phyloP scores from a whole-genome alignment of 2,329 filamentous ascomycete genomes.

The Sarocladium strictum region DNA sequence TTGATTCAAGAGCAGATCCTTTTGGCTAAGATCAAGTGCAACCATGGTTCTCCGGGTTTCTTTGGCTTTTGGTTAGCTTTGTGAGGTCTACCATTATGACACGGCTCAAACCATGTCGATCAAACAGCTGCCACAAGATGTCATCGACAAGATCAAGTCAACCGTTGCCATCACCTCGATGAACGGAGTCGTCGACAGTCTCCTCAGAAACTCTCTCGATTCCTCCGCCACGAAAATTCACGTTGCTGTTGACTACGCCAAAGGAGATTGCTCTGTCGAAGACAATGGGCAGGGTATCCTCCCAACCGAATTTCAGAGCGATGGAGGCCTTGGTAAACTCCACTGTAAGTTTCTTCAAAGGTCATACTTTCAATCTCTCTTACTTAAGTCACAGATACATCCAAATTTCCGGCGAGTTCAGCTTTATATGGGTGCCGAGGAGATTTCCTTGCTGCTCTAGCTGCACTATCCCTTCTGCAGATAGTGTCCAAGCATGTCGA shows the following conservation, averaged over 20 bases:
- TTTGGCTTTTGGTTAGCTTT: neutral
- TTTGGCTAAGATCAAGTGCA: no score
- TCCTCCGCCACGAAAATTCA: slow-evolving; percentile 63
- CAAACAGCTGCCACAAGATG: slow-evolving; percentile 61
- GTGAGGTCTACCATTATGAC: neutral
- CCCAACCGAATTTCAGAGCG: slow-evolving; percentile 62
- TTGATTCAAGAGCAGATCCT: no score
- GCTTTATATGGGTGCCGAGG: slow-evolving; percentile 62
- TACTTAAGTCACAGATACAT: slow-evolving; percentile 59
- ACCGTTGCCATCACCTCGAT: slow-evolving; percentile 74
- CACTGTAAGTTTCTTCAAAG: slow-evolving; percentile 53
- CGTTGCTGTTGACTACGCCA: slow-evolving; percentile 66
- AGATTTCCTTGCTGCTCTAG: slow-evolving; percentile 70
- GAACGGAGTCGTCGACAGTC: slow-evolving; percentile 61
- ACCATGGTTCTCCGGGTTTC: no score
- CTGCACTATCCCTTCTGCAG: slow-evolving; percentile 67
- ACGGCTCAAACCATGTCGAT: slow-evolving; percentile 50
- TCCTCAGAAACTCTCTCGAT: slow-evolving; percentile 82
- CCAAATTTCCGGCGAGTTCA: slow-evolving; percentile 51
- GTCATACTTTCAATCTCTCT: neutral
- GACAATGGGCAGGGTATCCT: slow-evolving; percentile 79
- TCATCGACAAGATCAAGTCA: slow-evolving; percentile 75
- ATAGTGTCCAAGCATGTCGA: slow-evolving; percentile 65
- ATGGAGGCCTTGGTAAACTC: slow-evolving; percentile 65
- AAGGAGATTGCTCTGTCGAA: slow-evolving; percentile 72